Base-by-base conservation (phyloP, 1,139 yeast genomes). In the Blastobotrys petasosporus region DNA sequence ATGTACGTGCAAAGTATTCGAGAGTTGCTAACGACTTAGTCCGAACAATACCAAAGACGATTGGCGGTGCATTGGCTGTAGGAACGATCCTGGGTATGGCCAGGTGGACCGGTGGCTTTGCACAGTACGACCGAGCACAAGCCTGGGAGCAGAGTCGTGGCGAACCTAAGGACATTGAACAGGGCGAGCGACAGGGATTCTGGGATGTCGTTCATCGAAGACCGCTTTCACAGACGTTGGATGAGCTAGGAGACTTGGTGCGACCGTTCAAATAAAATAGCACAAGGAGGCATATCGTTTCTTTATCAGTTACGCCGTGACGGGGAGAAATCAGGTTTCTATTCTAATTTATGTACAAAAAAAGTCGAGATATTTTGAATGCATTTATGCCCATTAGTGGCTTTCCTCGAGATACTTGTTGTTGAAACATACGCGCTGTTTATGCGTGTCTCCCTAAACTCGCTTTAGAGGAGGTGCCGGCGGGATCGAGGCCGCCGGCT, bases 121-220 rank as follows among this genome's bases (percentile, higher is more conserved):
- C 54, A 40, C 68, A 69, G 45, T 61, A 68, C 37, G 73, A 69
- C 42, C 64, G 66, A 41, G 58, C 61, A 42, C 60, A 68, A 41
- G 56, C 60, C 41, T 44, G 52, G 44, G 55, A 57, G 37, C 56
- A 59, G 33, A 48, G 54, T 38, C 25, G 47, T 9, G 68, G 67
- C 37, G 58, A 58, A 35, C 44, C 51, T 37, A 54, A 54, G 10
- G 54, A 61, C 51, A 52, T 58, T 23, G 69, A 62, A 48, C 71
- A 72, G 48, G 71, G 69, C 49, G 69, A 68, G 49, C 76, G 76
- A 62, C 92, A 83, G 67, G 80, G 80, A 33, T 84, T 84, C 70
- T 85, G 90, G 88, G 94, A 85, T 55, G 81, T 82, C 39, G 79
- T 81, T 67, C 79, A 80, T 70, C 80, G 95, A 73, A 78, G 86